Base-by-base conservation (phyloP, 2,329 filamentous ascomycete genomes). In the Camptophora hylomeconis region DNA sequence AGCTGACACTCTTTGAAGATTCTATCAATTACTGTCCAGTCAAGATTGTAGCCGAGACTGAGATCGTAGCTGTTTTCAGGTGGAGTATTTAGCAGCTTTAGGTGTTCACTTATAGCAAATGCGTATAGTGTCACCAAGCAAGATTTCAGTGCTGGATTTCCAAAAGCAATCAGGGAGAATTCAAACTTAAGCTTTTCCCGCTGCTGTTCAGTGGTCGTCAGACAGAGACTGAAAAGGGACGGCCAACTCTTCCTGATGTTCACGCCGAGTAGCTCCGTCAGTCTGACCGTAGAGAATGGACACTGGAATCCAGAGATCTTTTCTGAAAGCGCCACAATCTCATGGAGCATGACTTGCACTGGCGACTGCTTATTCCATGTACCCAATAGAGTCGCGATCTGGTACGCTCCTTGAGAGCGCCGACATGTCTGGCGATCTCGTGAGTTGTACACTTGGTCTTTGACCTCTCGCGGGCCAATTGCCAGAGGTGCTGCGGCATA, bases 161-260 rank as follows among this genome's bases (percentile, higher is more conserved):
- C 29, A 16, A 37, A 39, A 3, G 23, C 28, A 3, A 37, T 11
- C 5, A 36, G 24, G 6, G 32, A 34, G 4, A 39, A 22, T 3
- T 34, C 3, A 16, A 39, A 35, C 5, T 16, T 17, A 2, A 39
- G 26, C 3, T 14, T 15, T n/a, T 32, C 20, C 12, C 13, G 7
- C 17, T 10, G 14, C 3, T 10, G 17, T 21, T 28, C 28, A 25
- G 29, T n/a, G n/a, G n/a, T n/a, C n/a, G n/a, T n/a, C n/a, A n/a
- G n/a, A n/a, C 37, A 39, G n/a, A 32, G 18, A 6, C 16, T 20
- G 6, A 37, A 23, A 11, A 39, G 20, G 5, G 8, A 16, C 4
- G 29, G 16, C 13, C 33, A 39, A 18, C 27, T 15, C 8, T 28
- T 15, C 13, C 17, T 14, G n/a, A 37, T 7, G 17, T 20, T 16